phyloP scores from a whole-genome alignment of 1,139 yeast genomes.

The Yamadazyma triangularis region DNA sequence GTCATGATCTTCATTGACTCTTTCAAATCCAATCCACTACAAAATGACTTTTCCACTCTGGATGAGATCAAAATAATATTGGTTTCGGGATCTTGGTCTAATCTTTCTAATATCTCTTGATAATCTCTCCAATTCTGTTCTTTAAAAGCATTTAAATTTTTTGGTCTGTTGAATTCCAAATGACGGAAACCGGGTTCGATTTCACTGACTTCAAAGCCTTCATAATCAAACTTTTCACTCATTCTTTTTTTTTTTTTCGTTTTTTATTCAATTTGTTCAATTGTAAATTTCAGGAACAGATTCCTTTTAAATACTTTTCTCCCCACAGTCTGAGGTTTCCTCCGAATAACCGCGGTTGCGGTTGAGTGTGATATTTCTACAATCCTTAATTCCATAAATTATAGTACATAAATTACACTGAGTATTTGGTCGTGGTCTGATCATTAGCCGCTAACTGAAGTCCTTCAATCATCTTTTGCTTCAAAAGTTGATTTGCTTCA shows the following conservation, averaged over 20 bases:
- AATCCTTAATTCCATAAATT: too few relatives aligned
- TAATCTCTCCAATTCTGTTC: slow-evolving; percentile 54
- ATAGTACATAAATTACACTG: slow-evolving; percentile 26
- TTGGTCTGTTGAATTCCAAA: slow-evolving; percentile 62
- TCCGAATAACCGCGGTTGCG: too few relatives aligned
- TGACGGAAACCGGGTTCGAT: slow-evolving; percentile 50
- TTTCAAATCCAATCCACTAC: slow-evolving; percentile 64
- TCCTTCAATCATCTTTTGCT: slow-evolving; percentile 59
- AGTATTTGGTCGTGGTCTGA: slow-evolving; percentile 23
- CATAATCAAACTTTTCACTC: slow-evolving; percentile 22
- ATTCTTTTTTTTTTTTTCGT: too few relatives aligned
- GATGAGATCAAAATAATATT: slow-evolving; percentile 54
- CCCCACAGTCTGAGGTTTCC: too few relatives aligned
- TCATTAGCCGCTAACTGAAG: slow-evolving; percentile 32
- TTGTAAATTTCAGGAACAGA: too few relatives aligned
- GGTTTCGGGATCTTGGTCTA: slow-evolving; percentile 44
- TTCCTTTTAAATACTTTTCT: too few relatives aligned
- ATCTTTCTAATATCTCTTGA: slow-evolving; percentile 40
- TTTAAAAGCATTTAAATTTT: slow-evolving; percentile 56
- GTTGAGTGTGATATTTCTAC: too few relatives aligned
- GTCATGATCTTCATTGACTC: slow-evolving; percentile 20
- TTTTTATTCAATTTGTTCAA: too few relatives aligned
- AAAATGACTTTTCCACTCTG: slow-evolving; percentile 53
- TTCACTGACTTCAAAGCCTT: slow-evolving; percentile 37
- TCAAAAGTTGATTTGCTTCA: slow-evolving; percentile 62